Base-by-base conservation (phyloP, 2,329 filamentous ascomycete species). In the Penicillium sp. region DNA sequence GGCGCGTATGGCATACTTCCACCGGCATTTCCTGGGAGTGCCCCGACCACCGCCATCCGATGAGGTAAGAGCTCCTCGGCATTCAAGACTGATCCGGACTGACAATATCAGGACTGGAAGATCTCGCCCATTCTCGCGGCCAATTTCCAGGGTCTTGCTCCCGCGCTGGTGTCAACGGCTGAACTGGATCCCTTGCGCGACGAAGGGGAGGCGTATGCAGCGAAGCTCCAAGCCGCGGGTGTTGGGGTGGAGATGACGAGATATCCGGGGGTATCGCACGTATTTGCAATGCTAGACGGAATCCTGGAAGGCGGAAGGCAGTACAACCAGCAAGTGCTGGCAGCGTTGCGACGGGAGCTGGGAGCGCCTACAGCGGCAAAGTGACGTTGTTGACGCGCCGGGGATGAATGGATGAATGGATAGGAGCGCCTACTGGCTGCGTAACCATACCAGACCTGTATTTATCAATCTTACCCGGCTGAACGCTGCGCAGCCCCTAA, bases 141-240 rank as follows among this genome's bases (percentile, higher is more conserved):
- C 2, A 57, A 58, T 33, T 66, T 69, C 26, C 35, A 50, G 8
- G 51, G 58, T 30, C 43, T 70, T 20, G 66, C 67, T 8, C 64
- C 66, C 3, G 67, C 68, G 3, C 45, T 69, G 32, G 54, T 69
- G 13, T 57, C 60, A 36, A 69, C 63, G 2, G 66, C 67, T 7
- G 67, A 69, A 47, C 59, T 70, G 53, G 67, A 70, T 47, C 59
- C 64, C 33, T 53, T 69, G n/a, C 61, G 66, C 11, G 65, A 69
- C 29, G 67, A 70, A 51, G 67, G 62, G 11, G 66, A 66, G 42
- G 57, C 53, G 7, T 70, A 69, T 50, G 65, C 58, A 4, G 58
- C 45, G 11, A 69, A 65, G 40, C 45, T 70, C 42, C 54, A 57
- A 40, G 58, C 53, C 31, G 64, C 64, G 7, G 65, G 63, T 3